These are phyloP conservation scores for Metroxylon sagu DNA, from an alignment of 176 grass and related monocot genomes.

Conservation along the genomic window DNA sequence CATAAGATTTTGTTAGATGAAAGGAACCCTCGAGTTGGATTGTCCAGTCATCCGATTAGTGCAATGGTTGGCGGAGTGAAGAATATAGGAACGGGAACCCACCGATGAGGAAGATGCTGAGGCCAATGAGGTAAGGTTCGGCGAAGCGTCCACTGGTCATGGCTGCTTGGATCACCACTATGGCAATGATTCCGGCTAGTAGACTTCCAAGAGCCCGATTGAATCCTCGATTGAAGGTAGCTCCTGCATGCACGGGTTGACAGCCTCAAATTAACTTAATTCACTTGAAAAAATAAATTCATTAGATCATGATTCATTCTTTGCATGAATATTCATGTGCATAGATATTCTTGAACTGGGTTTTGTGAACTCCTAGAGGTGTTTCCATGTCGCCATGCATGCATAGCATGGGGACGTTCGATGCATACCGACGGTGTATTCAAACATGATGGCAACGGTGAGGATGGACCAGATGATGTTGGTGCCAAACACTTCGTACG, in stretches of 20 bases:
- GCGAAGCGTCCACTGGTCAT: slow-evolving; percentile 57
- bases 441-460: slow-evolving; percentile 84
- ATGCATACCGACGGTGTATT: slow-evolving; percentile 77
- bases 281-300: too few species aligned
- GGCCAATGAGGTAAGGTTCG: slow-evolving; percentile 79
- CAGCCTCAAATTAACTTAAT: too few species aligned
- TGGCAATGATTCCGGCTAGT: slow-evolving; percentile 63
- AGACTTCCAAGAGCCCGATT: slow-evolving; percentile 71
- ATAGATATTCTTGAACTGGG: not conserved
- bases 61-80: not conserved
- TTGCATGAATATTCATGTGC: too few species aligned
- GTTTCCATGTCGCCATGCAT: too few species aligned
- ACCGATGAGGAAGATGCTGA: slow-evolving; percentile 83
- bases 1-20: too few species aligned
- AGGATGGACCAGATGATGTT: slow-evolving; percentile 84
- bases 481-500: slow-evolving; percentile 59
- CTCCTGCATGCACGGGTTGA: slow-evolving; percentile 27
- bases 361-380: not conserved
- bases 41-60: too few species aligned
- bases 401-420: too few species aligned
- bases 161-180: slow-evolving; percentile 68
- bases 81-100: slow-evolving; percentile 15
- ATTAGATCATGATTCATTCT: too few species aligned
- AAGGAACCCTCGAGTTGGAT: too few species aligned
- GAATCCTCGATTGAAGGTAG: slow-evolving; percentile 76